These are phyloP conservation scores for Aspergillus sp. DNA, from an alignment of 2,329 filamentous ascomycete genomes.

Conservation along the genomic window DNA sequence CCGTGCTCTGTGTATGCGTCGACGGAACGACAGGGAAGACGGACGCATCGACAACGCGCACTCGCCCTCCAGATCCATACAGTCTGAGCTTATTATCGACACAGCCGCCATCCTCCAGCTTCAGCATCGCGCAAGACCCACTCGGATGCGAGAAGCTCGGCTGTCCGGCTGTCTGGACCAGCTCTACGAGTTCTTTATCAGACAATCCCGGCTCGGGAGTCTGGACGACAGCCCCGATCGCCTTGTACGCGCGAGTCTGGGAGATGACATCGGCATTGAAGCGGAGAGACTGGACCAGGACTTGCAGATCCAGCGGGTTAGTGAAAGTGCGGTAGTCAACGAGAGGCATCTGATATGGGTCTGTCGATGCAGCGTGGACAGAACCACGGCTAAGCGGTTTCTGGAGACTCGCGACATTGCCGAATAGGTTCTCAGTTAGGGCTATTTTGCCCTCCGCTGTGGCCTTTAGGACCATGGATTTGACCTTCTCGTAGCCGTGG, in stretches of 20 bases:
- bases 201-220: not conserved
- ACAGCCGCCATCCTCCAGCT: conserved; percentile 1
- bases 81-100: not conserved
- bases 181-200: not conserved
- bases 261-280: conserved; percentile 2
- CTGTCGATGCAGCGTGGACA: not conserved
- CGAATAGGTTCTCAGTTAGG: conserved; percentile 1
- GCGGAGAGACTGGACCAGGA: not conserved
- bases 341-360: not conserved
- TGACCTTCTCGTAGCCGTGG: no score
- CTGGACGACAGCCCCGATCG: not conserved
- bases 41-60: conserved; percentile 2
- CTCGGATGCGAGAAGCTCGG: conserved; percentile 6
- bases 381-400: conserved; percentile 2
- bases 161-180: not conserved
- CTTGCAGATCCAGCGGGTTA: not conserved
- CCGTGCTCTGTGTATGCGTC: conserved; percentile 1
- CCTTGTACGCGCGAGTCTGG: not conserved
- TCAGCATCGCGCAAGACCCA: conserved; percentile 2
- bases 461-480: not conserved
- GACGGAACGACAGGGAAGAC: conserved; percentile 2
- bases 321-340: conserved; percentile 5
- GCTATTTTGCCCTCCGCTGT: not conserved
- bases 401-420: conserved; percentile 1
- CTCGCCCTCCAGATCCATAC: not conserved